Conservation (phyloP, 371 early-diverging fungal genomes). For the Mucor mucedo region DNA sequence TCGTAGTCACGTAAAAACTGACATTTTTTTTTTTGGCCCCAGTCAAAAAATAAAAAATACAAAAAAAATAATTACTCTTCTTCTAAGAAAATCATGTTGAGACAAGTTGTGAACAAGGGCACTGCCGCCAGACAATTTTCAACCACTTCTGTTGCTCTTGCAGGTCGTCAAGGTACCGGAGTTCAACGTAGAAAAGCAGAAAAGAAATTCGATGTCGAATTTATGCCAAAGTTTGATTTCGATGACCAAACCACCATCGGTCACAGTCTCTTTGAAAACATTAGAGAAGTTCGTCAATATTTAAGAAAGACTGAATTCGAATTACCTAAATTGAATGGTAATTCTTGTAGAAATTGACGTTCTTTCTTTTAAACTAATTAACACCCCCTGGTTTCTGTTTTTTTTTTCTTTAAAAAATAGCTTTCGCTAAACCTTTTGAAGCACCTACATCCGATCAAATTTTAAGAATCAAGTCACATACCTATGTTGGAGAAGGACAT, state of each 20-base stretch:
- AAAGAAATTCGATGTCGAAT: constrained; percentile 54
- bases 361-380: background rate
- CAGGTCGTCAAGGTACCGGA: constrained; percentile 40
- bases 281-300: constrained; percentile 66
- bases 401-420: constrained; percentile 31
- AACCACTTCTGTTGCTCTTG: constrained; percentile 31
- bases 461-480: constrained; percentile 61
- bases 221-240: constrained; percentile 62
- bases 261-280: constrained; percentile 59
- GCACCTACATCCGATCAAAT: constrained; percentile 60
- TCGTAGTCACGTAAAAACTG: background rate
- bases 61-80: constrained; percentile 8
- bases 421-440: constrained; percentile 61
- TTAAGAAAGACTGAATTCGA: constrained; percentile 69
- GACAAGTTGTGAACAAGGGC: constrained; percentile 4
- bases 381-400: constrained; percentile 5
- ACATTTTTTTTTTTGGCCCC: background rate
- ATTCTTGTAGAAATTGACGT: background rate
- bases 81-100: constrained; percentile 14
- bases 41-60: constrained; percentile 20
- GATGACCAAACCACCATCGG: constrained; percentile 67
- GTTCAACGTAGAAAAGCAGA: constrained; percentile 46
- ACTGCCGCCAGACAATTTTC: constrained; percentile 33
- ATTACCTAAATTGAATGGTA: constrained; percentile 68
- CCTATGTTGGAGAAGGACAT: constrained; percentile 66